Evolutionary conservation across 805 yeast species (phyloP), one percentile per base, ranked within the genome.

Genomic region (Ogataea paradorogensis): DNA sequence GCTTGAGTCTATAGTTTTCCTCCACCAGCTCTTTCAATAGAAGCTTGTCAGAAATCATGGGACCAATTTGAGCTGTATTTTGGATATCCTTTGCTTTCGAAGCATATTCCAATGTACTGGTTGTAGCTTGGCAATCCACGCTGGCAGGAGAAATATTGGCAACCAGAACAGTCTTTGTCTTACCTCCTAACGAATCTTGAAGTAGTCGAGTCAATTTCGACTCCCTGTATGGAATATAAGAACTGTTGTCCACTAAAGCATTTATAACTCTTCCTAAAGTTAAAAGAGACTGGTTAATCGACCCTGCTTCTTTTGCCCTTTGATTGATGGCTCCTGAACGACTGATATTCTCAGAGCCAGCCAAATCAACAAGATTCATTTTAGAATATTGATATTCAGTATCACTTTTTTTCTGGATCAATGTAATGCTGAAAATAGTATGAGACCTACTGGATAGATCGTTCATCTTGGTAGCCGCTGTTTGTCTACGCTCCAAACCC

Each of bases 221-320:
- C 54, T 85, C 93, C 52, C 95, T 55, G 35, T 64, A 65, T 0
- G 98, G 97, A 22, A 91, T 78, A 58, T 87, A 95, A 14, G 72
- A 69, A 37, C 69, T 69, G 27, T 71, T 71, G 48, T 80, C 86
- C 3, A 79, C 85, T 14, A 83, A 61, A 1, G 80, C 71, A 58
- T 84, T 89, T 15, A 91, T 90, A 1, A 91, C 97, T 46, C 95
- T 70, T 1, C 98, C 98, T 30, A 91, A 69, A 0, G 96, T 82
- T 26, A 91, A 65, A 37, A 91, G 67, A 60, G 95, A 83, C 61
- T 88, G 95, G 61, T 91, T 91, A 35, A 90, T 90, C 14, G 87
- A 78, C 0, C 96, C 97, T 0, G 97, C 96, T 57, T 91, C 99
- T 50, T 88, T 80, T 0, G 96, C 96, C 30, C 96, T 71, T 56